phyloP scores from a whole-genome alignment of 352 stramenopile species.

The Phytopythium helicoides region DNA sequence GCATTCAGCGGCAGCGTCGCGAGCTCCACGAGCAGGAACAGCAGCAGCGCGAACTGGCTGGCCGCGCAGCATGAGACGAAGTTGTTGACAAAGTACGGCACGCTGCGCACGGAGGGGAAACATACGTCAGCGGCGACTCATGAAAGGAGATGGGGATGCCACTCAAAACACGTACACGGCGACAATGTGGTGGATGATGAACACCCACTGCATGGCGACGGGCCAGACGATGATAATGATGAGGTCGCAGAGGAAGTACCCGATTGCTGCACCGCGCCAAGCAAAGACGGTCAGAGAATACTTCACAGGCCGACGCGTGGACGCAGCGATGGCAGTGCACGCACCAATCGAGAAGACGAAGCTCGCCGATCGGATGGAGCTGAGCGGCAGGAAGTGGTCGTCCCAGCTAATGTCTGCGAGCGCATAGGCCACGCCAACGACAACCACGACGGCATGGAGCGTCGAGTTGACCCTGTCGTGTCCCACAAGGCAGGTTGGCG shows the following conservation, averaged over 20 bases:
- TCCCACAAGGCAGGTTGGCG: background rate
- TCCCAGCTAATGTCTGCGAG: constrained; percentile 65
- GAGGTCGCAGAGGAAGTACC: constrained; percentile 78
- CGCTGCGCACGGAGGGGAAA: constrained; percentile 18
- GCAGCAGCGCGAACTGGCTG: constrained; percentile 68
- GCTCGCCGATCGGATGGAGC: constrained; percentile 65
- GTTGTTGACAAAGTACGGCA: constrained; percentile 87
- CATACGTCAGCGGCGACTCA: background rate
- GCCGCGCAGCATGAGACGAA: constrained; percentile 78
- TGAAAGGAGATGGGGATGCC: background rate
- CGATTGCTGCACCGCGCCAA: constrained; percentile 50
- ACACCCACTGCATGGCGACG: constrained; percentile 73
- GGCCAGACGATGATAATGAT: constrained; percentile 81
- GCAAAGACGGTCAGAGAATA: constrained; percentile 7
- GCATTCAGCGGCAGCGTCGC: constrained; percentile 75
- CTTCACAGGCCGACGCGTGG: background rate
- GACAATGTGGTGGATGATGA: constrained; percentile 77
- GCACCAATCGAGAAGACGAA: constrained; percentile 84
- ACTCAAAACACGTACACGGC: constrained; percentile 54
- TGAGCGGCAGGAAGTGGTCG: constrained; percentile 64
- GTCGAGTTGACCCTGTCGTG: constrained; percentile 71
- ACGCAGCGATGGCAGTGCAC: too few species aligned
- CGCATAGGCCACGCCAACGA: constrained; percentile 63
- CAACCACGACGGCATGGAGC: constrained; percentile 63
- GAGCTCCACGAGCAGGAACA: constrained; percentile 81